Conservation (phyloP, 192 early-diverging fungal genomes). For the Chytriomyces hyalinus region DNA sequence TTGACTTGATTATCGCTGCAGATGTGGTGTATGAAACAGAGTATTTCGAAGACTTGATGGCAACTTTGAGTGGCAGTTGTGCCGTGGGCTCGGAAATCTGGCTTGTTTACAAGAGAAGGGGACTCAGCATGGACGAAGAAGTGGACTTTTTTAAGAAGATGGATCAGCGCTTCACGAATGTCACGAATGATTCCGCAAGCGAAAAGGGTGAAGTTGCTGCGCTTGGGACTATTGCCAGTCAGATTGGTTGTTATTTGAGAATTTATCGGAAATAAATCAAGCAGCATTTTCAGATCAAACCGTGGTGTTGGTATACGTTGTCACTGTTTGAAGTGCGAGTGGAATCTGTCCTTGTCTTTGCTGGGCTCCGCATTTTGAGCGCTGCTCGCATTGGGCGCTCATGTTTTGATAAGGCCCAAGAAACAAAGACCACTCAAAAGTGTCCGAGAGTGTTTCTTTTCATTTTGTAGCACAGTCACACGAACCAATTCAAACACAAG, state of each 20-base stretch:
- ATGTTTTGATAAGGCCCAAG: too few relatives aligned
- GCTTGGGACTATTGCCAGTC: background rate
- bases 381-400: too few relatives aligned
- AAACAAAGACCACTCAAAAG: too few relatives aligned
- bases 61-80: background rate
- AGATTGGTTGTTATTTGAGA: conserved; percentile 16
- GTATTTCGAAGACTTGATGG: conserved; percentile 27
- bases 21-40: conserved; percentile 38
- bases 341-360: too few relatives aligned
- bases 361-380: too few relatives aligned
- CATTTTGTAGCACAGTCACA: too few relatives aligned
- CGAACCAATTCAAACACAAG: too few relatives aligned
- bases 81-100: conserved; percentile 1
- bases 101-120: conserved; percentile 35
- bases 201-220: background rate
- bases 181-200: background rate
- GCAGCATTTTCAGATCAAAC: too few relatives aligned
- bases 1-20: conserved; percentile 32
- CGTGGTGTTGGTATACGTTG: too few relatives aligned
- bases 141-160: conserved; percentile 18
- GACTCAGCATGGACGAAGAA: conserved; percentile 20
- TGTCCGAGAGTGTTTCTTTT: too few relatives aligned
- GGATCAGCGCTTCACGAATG: background rate
- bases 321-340: too few relatives aligned
- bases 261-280: background rate